Evolutionary conservation across 2,329 filamentous ascomycete species (phyloP).

Genomic region (Penicillium verrucosum): DNA sequence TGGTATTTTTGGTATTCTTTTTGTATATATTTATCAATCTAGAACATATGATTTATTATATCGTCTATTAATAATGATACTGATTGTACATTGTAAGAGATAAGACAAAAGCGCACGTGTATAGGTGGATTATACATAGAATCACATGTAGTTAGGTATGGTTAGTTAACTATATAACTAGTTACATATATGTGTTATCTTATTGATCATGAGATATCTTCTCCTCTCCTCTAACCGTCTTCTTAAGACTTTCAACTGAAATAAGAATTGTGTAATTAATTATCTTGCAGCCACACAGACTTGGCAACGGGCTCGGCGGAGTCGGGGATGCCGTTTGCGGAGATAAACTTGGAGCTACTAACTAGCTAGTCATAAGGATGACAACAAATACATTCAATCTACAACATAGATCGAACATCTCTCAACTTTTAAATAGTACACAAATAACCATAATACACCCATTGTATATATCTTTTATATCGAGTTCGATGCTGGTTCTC

Average conservation of each 20-base stretch:
- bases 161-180: too few species aligned
- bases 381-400: not conserved
- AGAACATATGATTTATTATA: not conserved
- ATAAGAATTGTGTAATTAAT: not conserved
- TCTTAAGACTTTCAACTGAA: not conserved
- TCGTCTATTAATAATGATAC: not conserved
- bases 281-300: not conserved
- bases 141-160: too few species aligned
- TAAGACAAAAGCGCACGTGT: not conserved
- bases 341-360: not conserved
- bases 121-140: not conserved
- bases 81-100: not conserved
- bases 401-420: too few species aligned
- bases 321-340: conserved; percentile 1
- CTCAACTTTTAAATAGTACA: too few species aligned
- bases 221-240: not conserved
- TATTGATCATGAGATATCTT: not conserved
- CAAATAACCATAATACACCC: too few species aligned
- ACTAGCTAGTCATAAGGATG: not conserved
- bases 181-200: not conserved
- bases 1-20: not conserved
- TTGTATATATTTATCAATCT: not conserved
- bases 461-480: not conserved
- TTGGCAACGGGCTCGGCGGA: not conserved
- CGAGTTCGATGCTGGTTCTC: not conserved